Conservation (phyloP, 2,329 filamentous ascomycete species). For the Botrytis cinerea region DNA sequence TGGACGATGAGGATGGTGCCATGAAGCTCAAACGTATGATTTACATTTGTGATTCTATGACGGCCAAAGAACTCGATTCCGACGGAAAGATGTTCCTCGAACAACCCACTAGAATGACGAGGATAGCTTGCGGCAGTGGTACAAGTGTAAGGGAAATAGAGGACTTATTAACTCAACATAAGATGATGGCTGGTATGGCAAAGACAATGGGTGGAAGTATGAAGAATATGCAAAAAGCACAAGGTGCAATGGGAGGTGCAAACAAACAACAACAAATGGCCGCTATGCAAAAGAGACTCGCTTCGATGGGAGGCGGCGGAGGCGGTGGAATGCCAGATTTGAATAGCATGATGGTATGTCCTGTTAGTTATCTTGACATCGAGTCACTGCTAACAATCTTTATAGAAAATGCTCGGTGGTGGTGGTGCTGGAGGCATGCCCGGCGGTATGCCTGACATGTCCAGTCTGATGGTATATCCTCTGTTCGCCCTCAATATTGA, state of each 20-base stretch:
- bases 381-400: background rate
- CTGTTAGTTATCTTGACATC: background rate
- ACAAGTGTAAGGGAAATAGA: constrained; percentile 92
- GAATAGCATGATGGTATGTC: constrained; percentile 67
- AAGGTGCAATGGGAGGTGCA: constrained; percentile 84
- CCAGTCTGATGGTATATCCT: constrained; percentile 12
- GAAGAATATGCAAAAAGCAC: constrained; percentile 95
- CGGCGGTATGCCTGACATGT: constrained; percentile 67
- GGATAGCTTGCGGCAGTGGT: constrained; percentile 85
- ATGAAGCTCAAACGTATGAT: constrained; percentile 97
- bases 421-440: constrained; percentile 55
- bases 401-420: constrained; percentile 75
- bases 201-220: constrained; percentile 98
- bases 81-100: constrained; percentile 94
- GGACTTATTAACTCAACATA: constrained; percentile 94
- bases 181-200: constrained; percentile 98
- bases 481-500: background rate
- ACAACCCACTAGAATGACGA: constrained; percentile 88
- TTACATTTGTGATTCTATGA: constrained; percentile 99
- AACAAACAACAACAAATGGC: constrained; percentile 94
- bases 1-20: constrained; percentile 96
- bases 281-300: constrained; percentile 94
- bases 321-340: constrained; percentile 75
- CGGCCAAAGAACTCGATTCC: constrained; percentile 88
- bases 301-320: constrained; percentile 82